Base-by-base conservation (phyloP, 495 filamentous ascomycete genomes). In the Talaromyces wortmannii region DNA sequence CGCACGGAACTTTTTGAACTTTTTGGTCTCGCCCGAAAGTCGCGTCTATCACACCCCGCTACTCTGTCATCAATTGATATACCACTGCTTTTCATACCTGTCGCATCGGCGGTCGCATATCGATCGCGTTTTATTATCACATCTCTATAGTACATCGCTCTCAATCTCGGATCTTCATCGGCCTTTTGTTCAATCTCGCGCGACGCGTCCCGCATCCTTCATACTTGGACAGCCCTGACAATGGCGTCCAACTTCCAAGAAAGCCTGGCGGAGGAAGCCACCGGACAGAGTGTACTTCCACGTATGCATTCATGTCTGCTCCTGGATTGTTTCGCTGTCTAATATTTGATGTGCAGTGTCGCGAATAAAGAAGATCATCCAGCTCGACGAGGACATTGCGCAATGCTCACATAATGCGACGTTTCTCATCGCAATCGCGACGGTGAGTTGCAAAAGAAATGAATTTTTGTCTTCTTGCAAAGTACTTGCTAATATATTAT, bases 361-460 rank as follows among this genome's bases (percentile, higher is more conserved):
- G 12, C 82, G 92, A 54, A 87, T 97, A 48, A 96, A 95, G 67
- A 94, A 92, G 71, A 96, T 97, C 61, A 88, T 99, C 50, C 78
- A 82, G 13, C 77, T 90, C 15, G 94, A 99, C 70, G 85, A 87
- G 31, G 94, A 97, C 58, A 86, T 96, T 59, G 71, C 68, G 56
- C 78, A 84, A 66, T 92, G 90, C 67, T 95, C 91, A 43, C 95
- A 90, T 65, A 95, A 92, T 57, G 92, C 91, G 55, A 89, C 91
- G n/a, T 96, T 97, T 69, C 84, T 91, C 51, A 91, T 97, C 61
- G 91, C 92, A 11, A 78, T 95, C 52, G 94, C 94, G 51, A 90
- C 94, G 10, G 90, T 89, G 75, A 58, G 78, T 60, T 46, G 18
- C 30, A 23, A 40, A 31, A 18, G 33, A 17, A 6, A 3, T 33